These are phyloP conservation scores for Carex cristatella DNA, from an alignment of 176 grass and related monocot genomes.

Conservation along the genomic window DNA sequence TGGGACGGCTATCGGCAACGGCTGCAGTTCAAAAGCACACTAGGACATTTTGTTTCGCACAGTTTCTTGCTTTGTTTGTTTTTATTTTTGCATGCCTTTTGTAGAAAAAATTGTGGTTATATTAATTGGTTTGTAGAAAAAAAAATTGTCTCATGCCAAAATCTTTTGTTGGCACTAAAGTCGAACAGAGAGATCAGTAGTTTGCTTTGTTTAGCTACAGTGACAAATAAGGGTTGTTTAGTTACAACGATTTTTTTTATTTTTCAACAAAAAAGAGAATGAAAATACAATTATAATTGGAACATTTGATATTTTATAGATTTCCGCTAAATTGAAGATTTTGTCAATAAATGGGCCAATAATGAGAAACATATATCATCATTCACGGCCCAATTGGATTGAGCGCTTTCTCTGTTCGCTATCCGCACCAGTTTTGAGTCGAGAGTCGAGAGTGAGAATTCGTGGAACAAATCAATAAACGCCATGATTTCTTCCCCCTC, in stretches of 20 bases:
- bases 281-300: neutral
- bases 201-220: neutral
- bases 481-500: slow-evolving; percentile 17
- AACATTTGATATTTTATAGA: neutral
- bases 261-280: neutral
- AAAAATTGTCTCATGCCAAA: neutral
- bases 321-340: neutral
- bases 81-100: neutral
- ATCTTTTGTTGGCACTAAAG: neutral
- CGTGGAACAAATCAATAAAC: neutral
- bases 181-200: neutral
- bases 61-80: neutral
- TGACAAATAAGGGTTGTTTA: neutral
- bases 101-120: neutral
- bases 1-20: slow-evolving; percentile 37
- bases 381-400: neutral
- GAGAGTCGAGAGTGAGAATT: neutral
- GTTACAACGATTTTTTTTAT: neutral
- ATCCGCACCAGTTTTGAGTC: neutral
- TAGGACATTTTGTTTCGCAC: neutral
- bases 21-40: slow-evolving; percentile 9
- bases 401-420: neutral
- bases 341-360: neutral
- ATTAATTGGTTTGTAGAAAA: neutral
- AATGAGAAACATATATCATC: neutral